Evolutionary conservation across 2,329 filamentous ascomycete genomes (phyloP).

Genomic region (Leptoxyphium fumago): DNA sequence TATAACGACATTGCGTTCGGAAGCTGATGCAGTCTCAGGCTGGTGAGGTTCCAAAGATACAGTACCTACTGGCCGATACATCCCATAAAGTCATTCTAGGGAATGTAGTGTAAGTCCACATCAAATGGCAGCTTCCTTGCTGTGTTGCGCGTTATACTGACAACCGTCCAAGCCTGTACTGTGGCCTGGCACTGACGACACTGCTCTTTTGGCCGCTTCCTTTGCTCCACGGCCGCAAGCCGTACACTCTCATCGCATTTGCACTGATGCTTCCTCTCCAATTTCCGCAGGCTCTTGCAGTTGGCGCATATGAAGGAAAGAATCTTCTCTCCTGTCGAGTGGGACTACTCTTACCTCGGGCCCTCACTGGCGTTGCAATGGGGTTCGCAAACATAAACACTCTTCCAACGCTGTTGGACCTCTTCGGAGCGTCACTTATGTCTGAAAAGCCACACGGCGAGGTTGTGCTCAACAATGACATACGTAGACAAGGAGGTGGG

Average conservation of each 20-base stretch:
- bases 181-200: constrained; percentile 55
- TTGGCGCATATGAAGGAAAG: constrained; percentile 43
- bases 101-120: constrained; percentile 44
- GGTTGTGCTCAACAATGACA: constrained; percentile 50
- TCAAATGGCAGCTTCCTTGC: background rate
- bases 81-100: constrained; percentile 31
- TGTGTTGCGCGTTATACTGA: background rate
- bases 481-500: constrained; percentile 60
- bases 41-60: constrained; percentile 37
- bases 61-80: constrained; percentile 1
- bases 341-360: constrained; percentile 48
- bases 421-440: constrained; percentile 65
- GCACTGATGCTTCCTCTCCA: constrained; percentile 56
- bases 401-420: constrained; percentile 53
- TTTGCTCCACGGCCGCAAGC: constrained; percentile 60
- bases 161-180: constrained; percentile 37
- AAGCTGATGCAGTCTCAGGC: constrained; percentile 25
- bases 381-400: constrained; percentile 70
- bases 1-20: background rate
- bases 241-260: constrained; percentile 57
- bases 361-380: constrained; percentile 51
- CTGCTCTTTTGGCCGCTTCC: constrained; percentile 61
- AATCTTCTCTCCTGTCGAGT: constrained; percentile 41
- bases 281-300: constrained; percentile 58
- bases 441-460: constrained; percentile 60